Conservation (phyloP, 202 grass and related monocot genomes). For the Setaria italica region DNA sequence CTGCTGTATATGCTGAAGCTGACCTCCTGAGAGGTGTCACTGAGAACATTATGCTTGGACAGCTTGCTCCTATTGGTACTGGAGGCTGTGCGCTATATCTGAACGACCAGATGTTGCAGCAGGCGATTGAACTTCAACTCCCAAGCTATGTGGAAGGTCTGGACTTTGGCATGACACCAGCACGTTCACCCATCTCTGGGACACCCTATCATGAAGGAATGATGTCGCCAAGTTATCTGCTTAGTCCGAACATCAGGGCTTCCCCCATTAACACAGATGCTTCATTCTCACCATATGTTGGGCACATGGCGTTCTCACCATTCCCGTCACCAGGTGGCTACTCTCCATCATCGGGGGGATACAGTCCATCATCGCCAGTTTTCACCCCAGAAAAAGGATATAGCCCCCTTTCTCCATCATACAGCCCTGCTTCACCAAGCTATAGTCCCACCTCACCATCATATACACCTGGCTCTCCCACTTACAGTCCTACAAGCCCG, state of each 20-base stretch:
- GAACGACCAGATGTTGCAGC: conserved; percentile 93
- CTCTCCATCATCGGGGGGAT: conserved; percentile 83
- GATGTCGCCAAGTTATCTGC: conserved; percentile 92
- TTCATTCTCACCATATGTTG: conserved; percentile 94
- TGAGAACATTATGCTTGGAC: conserved; percentile 97
- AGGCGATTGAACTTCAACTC: conserved; percentile 93
- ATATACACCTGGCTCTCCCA: conserved; percentile 90
- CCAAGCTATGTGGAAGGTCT: conserved; percentile 84
- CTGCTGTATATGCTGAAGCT: conserved; percentile 89
- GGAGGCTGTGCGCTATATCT: conserved; percentile 80
- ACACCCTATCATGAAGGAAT: conserved; percentile 95
- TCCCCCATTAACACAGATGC: conserved; percentile 85
- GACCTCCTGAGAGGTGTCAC: conserved; percentile 91
- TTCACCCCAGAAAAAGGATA: conserved; percentile 85
- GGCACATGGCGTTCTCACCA: conserved; percentile 88
- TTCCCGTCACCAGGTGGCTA: conserved; percentile 76
- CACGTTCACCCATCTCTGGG: conserved; percentile 69
- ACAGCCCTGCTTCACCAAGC: conserved; percentile 78
- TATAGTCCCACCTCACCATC: conserved; percentile 88
- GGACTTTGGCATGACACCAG: conserved; percentile 82
- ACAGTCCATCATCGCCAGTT: conserved; percentile 82
- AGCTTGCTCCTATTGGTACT: conserved; percentile 92
- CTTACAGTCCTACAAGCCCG: conserved; percentile 87
- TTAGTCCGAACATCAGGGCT: conserved; percentile 90
- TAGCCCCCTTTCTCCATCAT: conserved; percentile 80